A percentile compares a stretch with the other conserved stretches of the same genome.
Conservation (phyloP, 73 alveolate genomes). For the Paramecium octaurelia region DNA sequence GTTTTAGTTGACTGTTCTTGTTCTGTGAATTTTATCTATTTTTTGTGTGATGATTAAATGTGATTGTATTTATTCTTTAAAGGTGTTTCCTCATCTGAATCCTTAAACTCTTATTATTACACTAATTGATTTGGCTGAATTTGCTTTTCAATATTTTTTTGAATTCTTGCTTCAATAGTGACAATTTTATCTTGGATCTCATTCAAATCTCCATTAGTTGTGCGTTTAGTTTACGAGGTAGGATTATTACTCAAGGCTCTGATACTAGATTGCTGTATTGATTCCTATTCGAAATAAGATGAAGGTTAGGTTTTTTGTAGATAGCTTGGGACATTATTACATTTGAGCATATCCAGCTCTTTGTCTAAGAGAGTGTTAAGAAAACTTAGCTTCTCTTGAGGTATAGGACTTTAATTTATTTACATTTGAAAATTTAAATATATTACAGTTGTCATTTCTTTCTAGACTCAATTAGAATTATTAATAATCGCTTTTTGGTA, state of each 20-base stretch:
- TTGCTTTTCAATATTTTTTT: slow-evolving; percentile 5
- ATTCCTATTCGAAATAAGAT: neutral
- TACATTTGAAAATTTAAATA: neutral
- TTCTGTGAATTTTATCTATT: neutral
- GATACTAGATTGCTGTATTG: neutral
- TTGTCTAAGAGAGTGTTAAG: slow-evolving; percentile 16
- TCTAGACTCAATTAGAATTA: neutral
- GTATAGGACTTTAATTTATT: neutral
- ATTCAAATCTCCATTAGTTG: neutral
- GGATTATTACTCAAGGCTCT: slow-evolving; percentile 47
- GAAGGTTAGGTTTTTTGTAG: neutral
- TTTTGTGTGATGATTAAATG: neutral
- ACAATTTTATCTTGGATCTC: neutral
- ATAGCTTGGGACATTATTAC: neutral
- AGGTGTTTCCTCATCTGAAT: slow-evolving; percentile 45
- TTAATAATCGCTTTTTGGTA: slow-evolving; percentile 27
- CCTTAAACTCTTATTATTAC: neutral
- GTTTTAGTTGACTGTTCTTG: neutral
- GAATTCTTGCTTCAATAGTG: slow-evolving; percentile 13
- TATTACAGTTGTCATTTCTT: neutral
- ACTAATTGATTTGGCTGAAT: neutral
- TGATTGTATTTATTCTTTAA: slow-evolving; percentile 19
- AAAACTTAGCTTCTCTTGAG: slow-evolving; percentile 15
- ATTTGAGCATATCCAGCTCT: slow-evolving; percentile 12
- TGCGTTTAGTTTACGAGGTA: neutral